phyloP scores from a whole-genome alignment of 179 eudicot genomes.

The Carnegiea gigantea region DNA sequence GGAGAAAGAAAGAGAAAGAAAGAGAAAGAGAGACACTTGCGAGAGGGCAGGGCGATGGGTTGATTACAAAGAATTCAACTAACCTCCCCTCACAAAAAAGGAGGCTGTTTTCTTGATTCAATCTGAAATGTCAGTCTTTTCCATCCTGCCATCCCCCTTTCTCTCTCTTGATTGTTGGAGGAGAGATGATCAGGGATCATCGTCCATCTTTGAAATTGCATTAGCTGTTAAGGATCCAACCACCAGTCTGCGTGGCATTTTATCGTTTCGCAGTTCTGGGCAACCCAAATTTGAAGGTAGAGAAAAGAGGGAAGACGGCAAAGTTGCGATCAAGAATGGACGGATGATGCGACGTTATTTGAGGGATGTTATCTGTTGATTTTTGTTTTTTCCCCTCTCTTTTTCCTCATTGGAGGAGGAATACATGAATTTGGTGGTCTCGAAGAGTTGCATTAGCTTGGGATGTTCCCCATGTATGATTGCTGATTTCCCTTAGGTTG shows the following conservation, averaged over 20 bases:
- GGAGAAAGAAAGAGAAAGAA: constrained; percentile 4
- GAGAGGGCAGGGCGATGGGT: constrained; percentile 12
- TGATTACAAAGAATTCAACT: constrained; percentile 20
- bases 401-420: too few species aligned
- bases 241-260: constrained; percentile 18
- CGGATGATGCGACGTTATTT: constrained; percentile 17
- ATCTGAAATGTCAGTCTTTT: constrained; percentile 11
- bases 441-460: not conserved
- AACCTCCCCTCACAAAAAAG: constrained; percentile 23
- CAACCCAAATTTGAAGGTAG: not conserved
- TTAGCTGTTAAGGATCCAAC: constrained; percentile 30
- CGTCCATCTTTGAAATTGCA: constrained; percentile 30
- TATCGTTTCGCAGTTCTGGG: constrained; percentile 1
- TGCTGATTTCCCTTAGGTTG: constrained; percentile 5
- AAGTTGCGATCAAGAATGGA: too few species aligned
- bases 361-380: not conserved
- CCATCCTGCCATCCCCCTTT: not conserved
- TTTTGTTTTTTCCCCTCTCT: not conserved
- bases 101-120: constrained; percentile 32
- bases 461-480: not conserved
- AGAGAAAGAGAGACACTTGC: not conserved
- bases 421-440: not conserved
- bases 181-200: constrained; percentile 29
- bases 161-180: constrained; percentile 20
- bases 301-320: too few species aligned